phyloP scores from a whole-genome alignment of 495 filamentous ascomycete species.

The Aspergillus avenaceus region DNA sequence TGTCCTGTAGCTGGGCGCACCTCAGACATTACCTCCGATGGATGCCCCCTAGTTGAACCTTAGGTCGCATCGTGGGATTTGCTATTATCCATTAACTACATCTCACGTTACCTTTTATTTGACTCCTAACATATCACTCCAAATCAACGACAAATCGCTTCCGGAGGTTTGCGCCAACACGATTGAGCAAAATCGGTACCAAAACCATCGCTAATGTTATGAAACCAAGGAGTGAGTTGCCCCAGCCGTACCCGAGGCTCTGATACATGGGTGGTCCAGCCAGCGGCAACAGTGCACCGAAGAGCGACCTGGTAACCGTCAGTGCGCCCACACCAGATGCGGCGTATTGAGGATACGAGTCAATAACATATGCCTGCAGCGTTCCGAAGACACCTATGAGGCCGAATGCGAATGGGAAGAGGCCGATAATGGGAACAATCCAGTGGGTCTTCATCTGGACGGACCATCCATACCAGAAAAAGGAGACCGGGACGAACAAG shows the following conservation, averaged over 20 bases:
- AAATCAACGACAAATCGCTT: neutral
- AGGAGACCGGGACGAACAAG: constrained; percentile 28
- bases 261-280: constrained; percentile 60
- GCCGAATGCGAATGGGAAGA: constrained; percentile 18
- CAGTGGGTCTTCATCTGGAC: constrained; percentile 23
- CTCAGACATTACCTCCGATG: no score
- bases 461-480: constrained; percentile 33
- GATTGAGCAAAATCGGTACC: constrained; percentile 25
- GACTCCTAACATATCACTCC: neutral
- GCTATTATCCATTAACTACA: no score
- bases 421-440: constrained; percentile 36
- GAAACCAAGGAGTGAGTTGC: constrained; percentile 62
- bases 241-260: constrained; percentile 60
- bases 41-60: no score
- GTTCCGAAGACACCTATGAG: constrained; percentile 25
- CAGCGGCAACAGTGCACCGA: constrained; percentile 61
- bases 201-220: constrained; percentile 51
- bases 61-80: no score
- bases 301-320: constrained; percentile 51
- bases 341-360: constrained; percentile 36
- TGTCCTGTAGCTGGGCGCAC: neutral
- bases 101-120: no score
- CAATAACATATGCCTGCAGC: constrained; percentile 33
- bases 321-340: constrained; percentile 58
- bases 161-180: constrained; percentile 20